Conservation (phyloP, 371 early-diverging fungal species). For the Mucor ambiguus region DNA sequence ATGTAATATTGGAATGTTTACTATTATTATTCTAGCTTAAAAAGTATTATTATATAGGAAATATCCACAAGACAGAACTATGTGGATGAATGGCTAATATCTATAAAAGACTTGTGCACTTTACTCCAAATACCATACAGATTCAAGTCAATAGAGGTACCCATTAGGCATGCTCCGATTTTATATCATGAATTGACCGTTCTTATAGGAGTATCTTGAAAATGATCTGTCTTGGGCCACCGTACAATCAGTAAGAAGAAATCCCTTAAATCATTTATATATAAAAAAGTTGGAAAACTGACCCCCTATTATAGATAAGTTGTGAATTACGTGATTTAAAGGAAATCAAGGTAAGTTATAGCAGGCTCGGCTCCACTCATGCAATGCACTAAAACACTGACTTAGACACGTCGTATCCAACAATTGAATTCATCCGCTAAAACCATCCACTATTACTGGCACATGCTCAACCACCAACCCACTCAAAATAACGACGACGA, state of each 20-base stretch:
- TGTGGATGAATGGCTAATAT: slow-evolving; percentile 25
- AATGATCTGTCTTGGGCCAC: slow-evolving; percentile 36
- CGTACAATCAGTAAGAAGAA: slow-evolving; percentile 33
- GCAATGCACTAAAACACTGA: not conserved
- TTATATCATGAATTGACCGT: not conserved
- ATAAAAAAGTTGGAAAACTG: not conserved
- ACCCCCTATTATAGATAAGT: slow-evolving; percentile 24
- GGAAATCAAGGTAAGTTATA: slow-evolving; percentile 13
- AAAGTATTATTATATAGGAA: slow-evolving; percentile 23
- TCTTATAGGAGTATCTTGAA: slow-evolving; percentile 21
- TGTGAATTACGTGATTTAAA: slow-evolving; percentile 28
- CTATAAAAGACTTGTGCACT: slow-evolving; percentile 23
- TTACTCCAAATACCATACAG: slow-evolving; percentile 15
- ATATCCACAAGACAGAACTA: slow-evolving; percentile 21
- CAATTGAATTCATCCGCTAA: slow-evolving; percentile 14
- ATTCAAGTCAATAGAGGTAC: slow-evolving; percentile 25
- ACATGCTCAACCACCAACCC: slow-evolving; percentile 11
- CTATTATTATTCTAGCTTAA: slow-evolving; percentile 4
- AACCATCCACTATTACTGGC: slow-evolving; percentile 28
- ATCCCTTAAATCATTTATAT: not conserved
- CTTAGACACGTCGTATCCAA: slow-evolving; percentile 12
- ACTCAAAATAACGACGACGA: not conserved
- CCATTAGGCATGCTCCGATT: not conserved
- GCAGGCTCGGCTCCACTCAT: not conserved
- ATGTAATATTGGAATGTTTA: slow-evolving; percentile 23